phyloP scores from a whole-genome alignment of 75 land plant genomes.

The Sequoia sempervirens region DNA sequence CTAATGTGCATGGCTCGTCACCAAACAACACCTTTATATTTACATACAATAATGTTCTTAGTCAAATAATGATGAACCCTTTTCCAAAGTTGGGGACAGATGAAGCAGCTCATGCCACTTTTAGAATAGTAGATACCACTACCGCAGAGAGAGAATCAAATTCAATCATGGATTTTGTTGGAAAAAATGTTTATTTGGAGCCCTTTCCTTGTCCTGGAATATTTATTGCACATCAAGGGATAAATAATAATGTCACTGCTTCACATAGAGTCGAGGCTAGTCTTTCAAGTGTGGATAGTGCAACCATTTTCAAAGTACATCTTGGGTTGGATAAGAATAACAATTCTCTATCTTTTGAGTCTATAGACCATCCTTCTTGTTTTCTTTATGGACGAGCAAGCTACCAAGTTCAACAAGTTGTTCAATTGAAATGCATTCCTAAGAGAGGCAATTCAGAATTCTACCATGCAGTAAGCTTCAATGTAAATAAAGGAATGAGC shows the following conservation, averaged over 20 bases:
- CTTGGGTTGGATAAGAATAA: constrained; percentile 44
- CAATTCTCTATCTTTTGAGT: constrained; percentile 58
- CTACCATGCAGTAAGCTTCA: constrained; percentile 45
- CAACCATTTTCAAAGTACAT: constrained; percentile 33
- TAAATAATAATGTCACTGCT: constrained; percentile 19
- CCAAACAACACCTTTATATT: constrained; percentile 16
- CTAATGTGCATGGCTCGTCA: neutral
- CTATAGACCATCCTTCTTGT: constrained; percentile 30
- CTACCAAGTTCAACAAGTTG: neutral
- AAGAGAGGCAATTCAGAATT: constrained; percentile 21
- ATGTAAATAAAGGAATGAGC: constrained; percentile 33
- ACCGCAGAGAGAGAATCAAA: neutral
- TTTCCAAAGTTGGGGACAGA: constrained; percentile 30
- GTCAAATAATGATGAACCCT: constrained; percentile 25
- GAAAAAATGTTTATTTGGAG: constrained; percentile 50
- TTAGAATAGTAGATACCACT: constrained; percentile 29
- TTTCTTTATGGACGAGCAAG: constrained; percentile 21
- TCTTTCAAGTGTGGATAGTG: neutral
- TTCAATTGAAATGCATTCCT: constrained; percentile 31
- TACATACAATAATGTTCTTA: constrained; percentile 15
- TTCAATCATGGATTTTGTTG: constrained; percentile 16
- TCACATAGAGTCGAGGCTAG: neutral
- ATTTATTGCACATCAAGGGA: constrained; percentile 43
- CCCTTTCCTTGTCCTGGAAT: constrained; percentile 70
- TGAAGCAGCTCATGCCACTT: constrained; percentile 46